Percentiles rank a stretch among this genome's conserved stretches.
phyloP scores from a whole-genome alignment of 2,329 filamentous ascomycete genomes.

The Stemphylium lycopersici region DNA sequence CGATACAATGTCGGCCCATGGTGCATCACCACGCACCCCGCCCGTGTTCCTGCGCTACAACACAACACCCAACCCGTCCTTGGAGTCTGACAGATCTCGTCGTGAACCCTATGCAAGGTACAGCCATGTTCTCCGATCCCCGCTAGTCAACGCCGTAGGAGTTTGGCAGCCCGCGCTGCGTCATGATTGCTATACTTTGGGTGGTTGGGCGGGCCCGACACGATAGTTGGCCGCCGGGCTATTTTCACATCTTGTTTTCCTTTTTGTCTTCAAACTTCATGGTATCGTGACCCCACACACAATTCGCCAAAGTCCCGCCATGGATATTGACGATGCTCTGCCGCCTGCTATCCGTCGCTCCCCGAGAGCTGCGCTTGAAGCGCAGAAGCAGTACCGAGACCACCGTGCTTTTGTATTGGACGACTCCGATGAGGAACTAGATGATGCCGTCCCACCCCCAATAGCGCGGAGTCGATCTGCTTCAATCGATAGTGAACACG shows the following conservation, averaged over 20 bases:
- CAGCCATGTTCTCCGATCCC: slow-evolving; percentile 4
- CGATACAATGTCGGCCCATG: not conserved
- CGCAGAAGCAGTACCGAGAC: slow-evolving; percentile 15
- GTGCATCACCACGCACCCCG: not conserved
- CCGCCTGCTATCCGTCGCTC: slow-evolving; percentile 28
- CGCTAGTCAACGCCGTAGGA: slow-evolving; percentile 11
- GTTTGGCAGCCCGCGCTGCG: slow-evolving; percentile 14
- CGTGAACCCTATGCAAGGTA: slow-evolving; percentile 14
- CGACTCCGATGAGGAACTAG: slow-evolving; percentile 17
- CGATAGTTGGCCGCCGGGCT: slow-evolving; percentile 4
- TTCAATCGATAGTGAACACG: slow-evolving; percentile 6
- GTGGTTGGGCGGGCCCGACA: slow-evolving; percentile 7
- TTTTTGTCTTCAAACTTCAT: slow-evolving; percentile 7
- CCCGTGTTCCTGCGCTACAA: not conserved
- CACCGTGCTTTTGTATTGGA: slow-evolving; percentile 16
- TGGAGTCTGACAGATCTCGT: not conserved
- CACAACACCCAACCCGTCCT: slow-evolving; percentile 1
- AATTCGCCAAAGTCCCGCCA: slow-evolving; percentile 16
- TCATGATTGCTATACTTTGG: slow-evolving; percentile 9
- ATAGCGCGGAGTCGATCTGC: slow-evolving; percentile 22
- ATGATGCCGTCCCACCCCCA: slow-evolving; percentile 28
- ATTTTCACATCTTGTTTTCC: slow-evolving; percentile 3
- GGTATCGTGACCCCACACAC: not conserved
- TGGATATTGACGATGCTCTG: slow-evolving; percentile 24
- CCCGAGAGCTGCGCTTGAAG: slow-evolving; percentile 24